Evolutionary conservation across 352 stramenopile genomes (phyloP).

Genomic region (Phytophthora fragariae): DNA sequence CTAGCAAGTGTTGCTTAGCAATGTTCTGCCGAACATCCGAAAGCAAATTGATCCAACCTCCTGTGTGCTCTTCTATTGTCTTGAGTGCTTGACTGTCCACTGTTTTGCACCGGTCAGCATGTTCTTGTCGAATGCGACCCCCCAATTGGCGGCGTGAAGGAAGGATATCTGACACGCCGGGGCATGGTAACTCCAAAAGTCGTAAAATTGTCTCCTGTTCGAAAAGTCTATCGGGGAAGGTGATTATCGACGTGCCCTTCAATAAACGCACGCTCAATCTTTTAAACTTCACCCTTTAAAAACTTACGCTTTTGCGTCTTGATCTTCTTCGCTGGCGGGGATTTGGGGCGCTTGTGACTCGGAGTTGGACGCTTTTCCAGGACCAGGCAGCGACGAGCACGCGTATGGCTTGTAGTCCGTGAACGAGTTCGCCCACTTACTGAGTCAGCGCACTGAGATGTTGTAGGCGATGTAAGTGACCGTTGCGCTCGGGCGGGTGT

Average conservation of each 20-base stretch:
- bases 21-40: constrained; percentile 20
- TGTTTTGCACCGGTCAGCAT: not conserved
- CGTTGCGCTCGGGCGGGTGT: too few species aligned
- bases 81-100: not conserved
- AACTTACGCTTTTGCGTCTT: not conserved
- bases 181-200: constrained; percentile 6
- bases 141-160: not conserved
- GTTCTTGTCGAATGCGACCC: constrained; percentile 5
- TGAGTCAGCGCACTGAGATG: not conserved
- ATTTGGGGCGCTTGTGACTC: not conserved
- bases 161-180: constrained; percentile 1
- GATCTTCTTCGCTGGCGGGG: not conserved
- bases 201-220: not conserved
- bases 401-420: too few species aligned
- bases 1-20: not conserved
- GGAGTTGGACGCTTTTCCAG: not conserved
- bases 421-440: not conserved
- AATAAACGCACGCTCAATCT: not conserved
- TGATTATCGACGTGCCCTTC: constrained; percentile 5
- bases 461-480: not conserved
- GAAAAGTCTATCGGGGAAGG: not conserved
- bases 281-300: not conserved
- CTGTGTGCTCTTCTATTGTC: not conserved
- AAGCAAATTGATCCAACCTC: constrained; percentile 6
- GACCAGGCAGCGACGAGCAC: not conserved